Evolutionary conservation across 176 grass and related monocot species (phyloP).

Genomic region (Bonia amplexicaulis): DNA sequence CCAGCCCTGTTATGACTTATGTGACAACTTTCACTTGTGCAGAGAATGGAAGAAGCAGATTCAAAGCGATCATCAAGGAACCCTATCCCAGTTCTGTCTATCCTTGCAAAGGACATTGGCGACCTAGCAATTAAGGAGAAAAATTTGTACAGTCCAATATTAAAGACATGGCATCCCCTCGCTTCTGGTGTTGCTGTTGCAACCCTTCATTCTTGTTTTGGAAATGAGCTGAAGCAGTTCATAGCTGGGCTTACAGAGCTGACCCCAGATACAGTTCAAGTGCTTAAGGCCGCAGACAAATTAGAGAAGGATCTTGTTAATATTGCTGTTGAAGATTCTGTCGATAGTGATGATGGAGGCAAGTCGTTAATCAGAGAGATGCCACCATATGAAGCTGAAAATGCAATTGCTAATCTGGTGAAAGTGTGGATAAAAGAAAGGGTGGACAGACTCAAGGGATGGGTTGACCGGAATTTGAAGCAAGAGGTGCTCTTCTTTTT

Average conservation of each 20-base stretch:
- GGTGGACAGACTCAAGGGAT: slow-evolving; percentile 83
- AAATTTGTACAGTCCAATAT: slow-evolving; percentile 89
- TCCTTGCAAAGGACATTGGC: slow-evolving; percentile 95
- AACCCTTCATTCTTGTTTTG: slow-evolving; percentile 95
- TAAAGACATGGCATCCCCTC: slow-evolving; percentile 91
- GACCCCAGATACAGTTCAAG: slow-evolving; percentile 87
- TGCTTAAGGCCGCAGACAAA: slow-evolving; percentile 92
- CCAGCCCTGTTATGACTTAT: neutral
- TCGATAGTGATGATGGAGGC: slow-evolving; percentile 98
- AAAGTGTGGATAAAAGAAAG: slow-evolving; percentile 87
- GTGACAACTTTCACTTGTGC: slow-evolving; percentile 30
- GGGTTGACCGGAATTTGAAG: slow-evolving; percentile 90
- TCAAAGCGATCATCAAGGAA: slow-evolving; percentile 75
- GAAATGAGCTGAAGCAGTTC: slow-evolving; percentile 96
- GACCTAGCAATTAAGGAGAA: slow-evolving; percentile 89
- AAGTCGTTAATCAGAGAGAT: slow-evolving; percentile 96
- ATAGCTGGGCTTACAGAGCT: slow-evolving; percentile 68
- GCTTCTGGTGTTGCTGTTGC: slow-evolving; percentile 94
- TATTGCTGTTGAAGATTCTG: slow-evolving; percentile 97
- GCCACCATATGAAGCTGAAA: slow-evolving; percentile 97
- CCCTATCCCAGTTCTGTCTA: slow-evolving; percentile 69
- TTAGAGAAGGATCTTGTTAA: slow-evolving; percentile 93
- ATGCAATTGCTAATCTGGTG: slow-evolving; percentile 87
- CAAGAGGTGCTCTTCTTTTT: slow-evolving; percentile 64
- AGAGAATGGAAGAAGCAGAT: slow-evolving; percentile 99